These are phyloP conservation scores for Ceratocystis lukuohia DNA, from an alignment of 2,329 filamentous ascomycete species.

Conservation along the genomic window DNA sequence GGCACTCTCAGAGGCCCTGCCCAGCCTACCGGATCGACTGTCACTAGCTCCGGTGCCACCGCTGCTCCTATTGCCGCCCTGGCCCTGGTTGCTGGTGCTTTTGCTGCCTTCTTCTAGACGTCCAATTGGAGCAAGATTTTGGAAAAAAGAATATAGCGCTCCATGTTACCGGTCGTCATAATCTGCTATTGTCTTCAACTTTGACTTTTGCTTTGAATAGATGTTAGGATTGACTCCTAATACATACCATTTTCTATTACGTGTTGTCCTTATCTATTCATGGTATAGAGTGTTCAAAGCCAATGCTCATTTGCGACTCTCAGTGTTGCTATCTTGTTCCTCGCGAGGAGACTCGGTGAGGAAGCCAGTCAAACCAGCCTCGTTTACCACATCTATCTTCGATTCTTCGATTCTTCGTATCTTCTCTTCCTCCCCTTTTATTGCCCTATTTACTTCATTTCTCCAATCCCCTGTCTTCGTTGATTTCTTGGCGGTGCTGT, in stretches of 20 bases:
- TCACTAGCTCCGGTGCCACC: conserved; percentile 13
- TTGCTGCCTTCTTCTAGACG: conserved; percentile 20
- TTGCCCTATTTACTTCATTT: conserved; percentile 9
- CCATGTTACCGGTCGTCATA: neutral
- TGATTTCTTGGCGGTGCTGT: neutral
- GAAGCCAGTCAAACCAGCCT: neutral
- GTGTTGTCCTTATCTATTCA: conserved; percentile 4
- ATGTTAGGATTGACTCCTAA: neutral
- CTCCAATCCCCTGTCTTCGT: neutral
- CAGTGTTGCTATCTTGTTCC: neutral
- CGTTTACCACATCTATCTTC: neutral
- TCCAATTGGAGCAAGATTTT: neutral
- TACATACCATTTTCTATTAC: neutral
- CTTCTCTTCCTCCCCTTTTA: neutral
- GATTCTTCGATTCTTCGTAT: conserved; percentile 1
- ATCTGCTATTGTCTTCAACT: neutral
- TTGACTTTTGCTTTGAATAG: neutral
- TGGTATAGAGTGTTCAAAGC: neutral
- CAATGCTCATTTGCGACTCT: too few relatives aligned
- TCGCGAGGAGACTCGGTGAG: neutral
- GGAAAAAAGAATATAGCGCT: neutral
- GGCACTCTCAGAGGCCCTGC: conserved; percentile 5
- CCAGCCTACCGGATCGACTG: conserved; percentile 5
- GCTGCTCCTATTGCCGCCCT: conserved; percentile 16
- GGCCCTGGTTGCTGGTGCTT: conserved; percentile 18